Conservation (phyloP, 2,329 filamentous ascomycete genomes). For the Penicillium sp. region DNA sequence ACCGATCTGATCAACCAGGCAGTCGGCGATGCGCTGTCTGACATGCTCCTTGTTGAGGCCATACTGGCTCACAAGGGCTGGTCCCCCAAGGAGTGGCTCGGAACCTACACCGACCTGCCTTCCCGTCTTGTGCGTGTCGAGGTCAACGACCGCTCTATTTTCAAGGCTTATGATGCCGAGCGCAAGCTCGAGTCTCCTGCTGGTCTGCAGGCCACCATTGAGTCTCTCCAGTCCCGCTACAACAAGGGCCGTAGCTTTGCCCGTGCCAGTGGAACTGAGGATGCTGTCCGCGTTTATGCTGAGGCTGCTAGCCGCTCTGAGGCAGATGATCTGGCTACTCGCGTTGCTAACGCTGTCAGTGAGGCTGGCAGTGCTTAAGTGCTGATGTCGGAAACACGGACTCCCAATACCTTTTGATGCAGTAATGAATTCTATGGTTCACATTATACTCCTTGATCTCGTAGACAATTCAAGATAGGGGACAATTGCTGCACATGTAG, state of each 20-base stretch:
- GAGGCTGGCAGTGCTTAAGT: slow-evolving; percentile 47
- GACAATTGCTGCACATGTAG: no score
- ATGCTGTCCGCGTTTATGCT: slow-evolving; percentile 93
- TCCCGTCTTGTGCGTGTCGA: slow-evolving; percentile 94
- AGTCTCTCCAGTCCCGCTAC: slow-evolving; percentile 85
- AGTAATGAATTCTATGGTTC: slow-evolving; percentile 25
- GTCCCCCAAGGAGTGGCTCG: slow-evolving; percentile 87
- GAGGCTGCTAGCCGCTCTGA: slow-evolving; percentile 88
- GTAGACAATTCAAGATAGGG: no score
- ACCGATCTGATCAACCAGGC: slow-evolving; percentile 97
- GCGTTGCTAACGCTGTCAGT: slow-evolving; percentile 75
- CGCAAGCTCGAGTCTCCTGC: slow-evolving; percentile 77
- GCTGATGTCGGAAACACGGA: slow-evolving; percentile 9
- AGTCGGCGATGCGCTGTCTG: slow-evolving; percentile 91
- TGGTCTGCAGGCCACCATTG: slow-evolving; percentile 82
- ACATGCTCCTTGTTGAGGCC: slow-evolving; percentile 93
- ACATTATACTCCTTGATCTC: not conserved
- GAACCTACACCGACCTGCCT: slow-evolving; percentile 89
- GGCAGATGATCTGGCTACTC: slow-evolving; percentile 84
- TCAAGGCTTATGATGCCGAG: slow-evolving; percentile 91
- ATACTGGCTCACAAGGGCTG: slow-evolving; percentile 95
- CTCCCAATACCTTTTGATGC: slow-evolving; percentile 26
- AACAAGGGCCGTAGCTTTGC: slow-evolving; percentile 88
- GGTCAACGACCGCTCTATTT: slow-evolving; percentile 83
- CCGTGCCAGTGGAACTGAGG: slow-evolving; percentile 90